Percentiles rank a stretch among this genome's conserved stretches.
Conservation (phyloP, 495 filamentous ascomycete genomes). For the Aspergillus baeticus region DNA sequence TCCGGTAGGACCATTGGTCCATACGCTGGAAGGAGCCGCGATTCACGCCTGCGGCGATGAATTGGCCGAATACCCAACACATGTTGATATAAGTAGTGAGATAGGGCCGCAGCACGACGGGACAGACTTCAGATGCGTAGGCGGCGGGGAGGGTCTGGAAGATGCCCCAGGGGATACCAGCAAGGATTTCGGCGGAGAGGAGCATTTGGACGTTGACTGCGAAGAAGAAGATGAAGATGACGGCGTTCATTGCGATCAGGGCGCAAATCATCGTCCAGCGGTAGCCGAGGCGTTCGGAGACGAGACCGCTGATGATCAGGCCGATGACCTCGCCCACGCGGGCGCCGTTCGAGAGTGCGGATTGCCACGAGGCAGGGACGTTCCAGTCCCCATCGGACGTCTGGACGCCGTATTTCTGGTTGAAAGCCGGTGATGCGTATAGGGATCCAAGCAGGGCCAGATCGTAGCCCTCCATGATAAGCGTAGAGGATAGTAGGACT, state of each 20-base stretch:
- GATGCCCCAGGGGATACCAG: constrained; percentile 78
- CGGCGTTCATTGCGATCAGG: constrained; percentile 59
- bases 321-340: constrained; percentile 71
- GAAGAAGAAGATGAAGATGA: constrained; percentile 75
- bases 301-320: constrained; percentile 70
- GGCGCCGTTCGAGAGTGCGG: constrained; percentile 68
- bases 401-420: constrained; percentile 46
- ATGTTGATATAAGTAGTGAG: constrained; percentile 79
- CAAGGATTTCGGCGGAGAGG: constrained; percentile 72
- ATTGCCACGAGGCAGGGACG: constrained; percentile 57
- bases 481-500: constrained; percentile 49
- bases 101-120: constrained; percentile 70
- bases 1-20: constrained; percentile 65
- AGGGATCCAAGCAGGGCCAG: constrained; percentile 50
- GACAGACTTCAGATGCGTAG: constrained; percentile 78
- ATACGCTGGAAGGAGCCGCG: constrained; percentile 55
- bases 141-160: constrained; percentile 79
- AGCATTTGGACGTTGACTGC: constrained; percentile 66
- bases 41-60: constrained; percentile 72
- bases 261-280: constrained; percentile 68
- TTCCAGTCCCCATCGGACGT: not conserved
- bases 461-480: constrained; percentile 61
- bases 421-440: constrained; percentile 54
- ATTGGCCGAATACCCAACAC: constrained; percentile 76
- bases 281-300: constrained; percentile 74